Conservation (phyloP, 2,329 filamentous ascomycete species). For the Neopestalotiopsis rosae region DNA sequence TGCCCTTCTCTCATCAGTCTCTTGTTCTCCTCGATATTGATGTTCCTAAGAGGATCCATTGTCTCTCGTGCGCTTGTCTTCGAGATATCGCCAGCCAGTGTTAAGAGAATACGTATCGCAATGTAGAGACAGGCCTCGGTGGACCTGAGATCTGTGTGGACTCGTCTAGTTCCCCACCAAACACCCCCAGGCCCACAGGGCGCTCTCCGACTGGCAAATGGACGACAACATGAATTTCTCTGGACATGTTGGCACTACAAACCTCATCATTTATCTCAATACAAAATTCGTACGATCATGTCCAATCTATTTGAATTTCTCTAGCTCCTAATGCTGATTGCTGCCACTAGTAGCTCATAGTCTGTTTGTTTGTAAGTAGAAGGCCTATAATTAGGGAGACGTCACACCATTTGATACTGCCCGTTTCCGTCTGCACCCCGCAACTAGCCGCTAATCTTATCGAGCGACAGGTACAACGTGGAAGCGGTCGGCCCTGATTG, state of each 20-base stretch:
- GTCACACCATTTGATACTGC: neutral
- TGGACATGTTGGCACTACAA: neutral
- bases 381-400: neutral
- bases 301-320: neutral
- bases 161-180: neutral
- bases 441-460: neutral
- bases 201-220: neutral
- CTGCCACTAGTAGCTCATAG: neutral
- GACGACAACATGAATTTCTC: neutral
- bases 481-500: neutral
- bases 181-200: neutral
- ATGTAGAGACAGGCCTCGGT: neutral
- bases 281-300: neutral
- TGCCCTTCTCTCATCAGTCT: conserved; percentile 69
- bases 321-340: neutral
- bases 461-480: neutral
- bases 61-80: neutral
- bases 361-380: neutral
- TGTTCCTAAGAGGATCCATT: conserved; percentile 29
- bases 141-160: conserved; percentile 2
- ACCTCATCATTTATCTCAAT: neutral
- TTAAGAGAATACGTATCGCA: neutral
- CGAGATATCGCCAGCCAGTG: neutral
- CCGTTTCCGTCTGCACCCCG: conserved; percentile 2
- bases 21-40: conserved; percentile 53